These are phyloP conservation scores for Periconia sp. DNA, from an alignment of 2,329 filamentous ascomycete species.

Conservation along the genomic window DNA sequence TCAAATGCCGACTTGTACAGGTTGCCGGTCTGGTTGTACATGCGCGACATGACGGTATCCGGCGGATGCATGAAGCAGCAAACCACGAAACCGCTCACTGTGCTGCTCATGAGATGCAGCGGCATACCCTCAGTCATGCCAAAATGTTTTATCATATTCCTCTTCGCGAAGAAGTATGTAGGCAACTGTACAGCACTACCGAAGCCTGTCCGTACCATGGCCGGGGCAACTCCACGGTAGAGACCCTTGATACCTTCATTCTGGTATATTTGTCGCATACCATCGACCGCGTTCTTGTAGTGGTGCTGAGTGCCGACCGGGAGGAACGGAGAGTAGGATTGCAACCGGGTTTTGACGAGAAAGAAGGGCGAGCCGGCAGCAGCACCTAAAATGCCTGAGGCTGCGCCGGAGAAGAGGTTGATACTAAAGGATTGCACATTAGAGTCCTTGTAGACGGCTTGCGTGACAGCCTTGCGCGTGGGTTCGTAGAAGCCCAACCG, in stretches of 20 bases:
- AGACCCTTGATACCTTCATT: conserved; percentile 77
- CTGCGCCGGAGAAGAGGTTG: conserved; percentile 91
- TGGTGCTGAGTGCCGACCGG: conserved; percentile 96
- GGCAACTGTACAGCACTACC: conserved; percentile 95
- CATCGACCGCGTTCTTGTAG: conserved; percentile 84
- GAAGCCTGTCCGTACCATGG: conserved; percentile 95
- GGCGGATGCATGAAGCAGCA: conserved; percentile 98
- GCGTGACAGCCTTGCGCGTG: conserved; percentile 72
- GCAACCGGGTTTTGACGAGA: conserved; percentile 92
- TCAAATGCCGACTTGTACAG: conserved; percentile 94
- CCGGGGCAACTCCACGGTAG: conserved; percentile 87
- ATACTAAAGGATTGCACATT: conserved; percentile 81
- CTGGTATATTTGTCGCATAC: conserved; percentile 75
- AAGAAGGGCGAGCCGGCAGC: conserved; percentile 96
- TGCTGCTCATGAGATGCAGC: conserved; percentile 85
- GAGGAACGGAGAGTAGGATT: conserved; percentile 88
- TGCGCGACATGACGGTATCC: conserved; percentile 97
- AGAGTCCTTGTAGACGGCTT: conserved; percentile 69
- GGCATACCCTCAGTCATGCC: conserved; percentile 89
- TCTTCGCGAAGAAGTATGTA: conserved; percentile 97
- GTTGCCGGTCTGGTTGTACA: conserved; percentile 99
- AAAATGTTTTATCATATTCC: conserved; percentile 76
- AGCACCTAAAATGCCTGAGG: conserved; percentile 86
- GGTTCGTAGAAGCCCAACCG: conserved; percentile 97
- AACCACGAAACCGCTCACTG: conserved; percentile 90